Evolutionary conservation across 345 rosid species (phyloP).

Genomic region (Zanthoxylum bungeanum): DNA sequence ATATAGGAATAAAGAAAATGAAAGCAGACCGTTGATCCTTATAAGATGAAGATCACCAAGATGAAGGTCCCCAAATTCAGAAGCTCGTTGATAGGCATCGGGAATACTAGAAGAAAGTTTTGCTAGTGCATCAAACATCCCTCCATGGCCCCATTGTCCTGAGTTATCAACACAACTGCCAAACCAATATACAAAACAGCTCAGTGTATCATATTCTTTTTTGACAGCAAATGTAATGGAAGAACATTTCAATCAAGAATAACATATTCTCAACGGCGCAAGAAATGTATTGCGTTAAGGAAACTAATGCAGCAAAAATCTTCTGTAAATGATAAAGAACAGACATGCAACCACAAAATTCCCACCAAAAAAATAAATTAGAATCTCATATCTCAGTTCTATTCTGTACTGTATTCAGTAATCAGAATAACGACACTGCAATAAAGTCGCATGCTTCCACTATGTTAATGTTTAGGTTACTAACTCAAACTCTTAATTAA

Average conservation of each 20-base stretch:
- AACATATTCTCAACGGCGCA: background rate
- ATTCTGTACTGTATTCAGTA: background rate
- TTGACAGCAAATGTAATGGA: background rate
- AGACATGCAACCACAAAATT: background rate
- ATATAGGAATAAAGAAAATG: background rate
- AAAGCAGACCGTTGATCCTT: conserved; percentile 49
- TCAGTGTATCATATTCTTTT: background rate
- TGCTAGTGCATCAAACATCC: conserved; percentile 72
- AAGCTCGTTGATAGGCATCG: conserved; percentile 60
- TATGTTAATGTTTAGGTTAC: background rate
- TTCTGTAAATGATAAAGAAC: background rate
- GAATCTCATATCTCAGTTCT: background rate
- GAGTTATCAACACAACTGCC: conserved; percentile 82
- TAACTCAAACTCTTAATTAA: background rate
- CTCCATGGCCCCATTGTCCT: conserved; percentile 91
- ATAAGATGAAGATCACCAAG: conserved; percentile 88
- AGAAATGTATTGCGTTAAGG: background rate
- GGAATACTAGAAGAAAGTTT: conserved; percentile 51
- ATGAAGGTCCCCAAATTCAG: conserved; percentile 66
- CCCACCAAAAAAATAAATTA: background rate
- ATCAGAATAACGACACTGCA: background rate
- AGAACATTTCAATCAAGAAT: background rate
- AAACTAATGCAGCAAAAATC: background rate
- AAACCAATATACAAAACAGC: conserved; percentile 15
- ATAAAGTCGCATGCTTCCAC: background rate